Base-by-base conservation (phyloP, 306 rosid genomes). In the Hippophae gyantsensis region DNA sequence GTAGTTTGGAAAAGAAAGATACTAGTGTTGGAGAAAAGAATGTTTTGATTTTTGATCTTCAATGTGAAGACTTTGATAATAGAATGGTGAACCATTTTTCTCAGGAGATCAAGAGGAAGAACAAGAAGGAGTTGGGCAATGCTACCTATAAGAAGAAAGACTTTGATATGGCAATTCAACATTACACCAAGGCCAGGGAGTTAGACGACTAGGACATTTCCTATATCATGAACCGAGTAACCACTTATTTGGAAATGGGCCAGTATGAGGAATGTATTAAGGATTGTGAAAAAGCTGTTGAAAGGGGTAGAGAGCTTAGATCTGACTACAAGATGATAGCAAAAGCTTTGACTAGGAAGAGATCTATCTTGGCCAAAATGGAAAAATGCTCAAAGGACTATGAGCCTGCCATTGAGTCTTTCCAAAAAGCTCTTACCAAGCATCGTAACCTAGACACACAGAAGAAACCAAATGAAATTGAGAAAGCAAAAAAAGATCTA, bases 341-440 rank as follows among this genome's bases (percentile, higher is more conserved):
- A 23, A 92, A 86, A 76, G 99, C 95, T 51, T 80, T 88, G 80
- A 92, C 99, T n/a, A 81, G 96, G 81, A 92, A 88, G 71, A 96
- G 96, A 43, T 76, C 72, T 54, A 96, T 93, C 32, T 68, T 81
- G 58, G 81, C 54, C 27, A 92, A 92, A 84, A 42, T 81, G 75
- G 99, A 96, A 6, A 85, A 83, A 74, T 47, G 67, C 72, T 78
- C 99, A 0, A 80, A 85, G 79, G 99, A 88, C 71, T 87, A 70
- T 65, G 99, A 87, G 3, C 78, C 80, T 40, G 96, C 95, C 13
- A 87, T 92, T 63, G 95, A 92, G 78, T 13, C 73, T 7, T 92
- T 71, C 84, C 96, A 92, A 61, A 92, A 88, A 75, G 99, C 99
- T 56, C 96, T 92, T 38, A 92, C 99, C 1, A 96, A 92, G 81